Evolutionary conservation across 2,329 filamentous ascomycete species (phyloP).

Genomic region (Amauroascus verrucosus): DNA sequence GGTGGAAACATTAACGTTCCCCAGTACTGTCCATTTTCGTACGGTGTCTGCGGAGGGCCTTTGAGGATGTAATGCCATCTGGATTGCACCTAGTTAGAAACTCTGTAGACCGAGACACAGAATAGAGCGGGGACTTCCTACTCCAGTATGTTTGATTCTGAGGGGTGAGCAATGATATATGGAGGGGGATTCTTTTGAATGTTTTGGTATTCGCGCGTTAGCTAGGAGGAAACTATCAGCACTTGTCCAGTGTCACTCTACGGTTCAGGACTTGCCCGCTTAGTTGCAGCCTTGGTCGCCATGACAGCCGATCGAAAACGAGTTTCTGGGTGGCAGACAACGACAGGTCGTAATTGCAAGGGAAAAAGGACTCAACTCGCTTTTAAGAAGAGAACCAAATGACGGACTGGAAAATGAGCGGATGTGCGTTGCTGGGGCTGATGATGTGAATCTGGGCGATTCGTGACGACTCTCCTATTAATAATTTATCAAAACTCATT

Average conservation of each 20-base stretch:
- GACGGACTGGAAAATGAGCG: background rate
- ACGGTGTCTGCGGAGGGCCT: constrained; percentile 86
- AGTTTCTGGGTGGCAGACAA: background rate
- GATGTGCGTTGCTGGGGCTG: background rate
- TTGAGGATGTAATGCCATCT: constrained; percentile 95
- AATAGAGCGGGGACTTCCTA: constrained; percentile 33
- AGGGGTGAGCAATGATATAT: constrained; percentile 80
- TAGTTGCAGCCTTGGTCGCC: constrained; percentile 63
- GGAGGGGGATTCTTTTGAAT: constrained; percentile 70
- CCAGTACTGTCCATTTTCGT: constrained; percentile 95
- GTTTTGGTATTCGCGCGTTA: constrained; percentile 54
- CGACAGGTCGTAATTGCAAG: background rate
- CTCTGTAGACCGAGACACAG: background rate
- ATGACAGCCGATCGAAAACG: constrained; percentile 32
- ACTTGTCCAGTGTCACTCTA: constrained; percentile 12
- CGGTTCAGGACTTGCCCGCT: constrained; percentile 46
- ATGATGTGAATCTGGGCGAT: no score
- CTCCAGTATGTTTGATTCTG: constrained; percentile 86
- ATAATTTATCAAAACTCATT: no score
- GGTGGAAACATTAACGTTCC: constrained; percentile 89
- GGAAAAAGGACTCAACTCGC: background rate
- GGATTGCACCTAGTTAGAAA: background rate
- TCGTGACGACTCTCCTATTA: no score
- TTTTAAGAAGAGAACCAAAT: background rate
- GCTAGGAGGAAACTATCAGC: constrained; percentile 27